Evolutionary conservation across 164 flowering plant species (phyloP).

Genomic region (Berberis thunbergii): DNA sequence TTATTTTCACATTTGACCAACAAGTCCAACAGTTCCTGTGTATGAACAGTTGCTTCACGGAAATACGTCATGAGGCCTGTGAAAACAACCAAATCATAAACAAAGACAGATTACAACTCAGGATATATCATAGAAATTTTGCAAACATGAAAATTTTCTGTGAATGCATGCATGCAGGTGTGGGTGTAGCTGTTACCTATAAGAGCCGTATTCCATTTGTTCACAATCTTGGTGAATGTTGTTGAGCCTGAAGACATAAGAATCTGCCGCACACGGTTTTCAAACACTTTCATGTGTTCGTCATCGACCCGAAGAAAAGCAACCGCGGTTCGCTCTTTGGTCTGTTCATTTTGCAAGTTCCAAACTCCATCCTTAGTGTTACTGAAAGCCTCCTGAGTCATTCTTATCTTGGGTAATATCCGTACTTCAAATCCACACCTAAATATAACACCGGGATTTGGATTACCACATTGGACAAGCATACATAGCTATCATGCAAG

Average conservation of each 20-base stretch:
- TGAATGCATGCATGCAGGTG: neutral
- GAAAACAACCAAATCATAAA: neutral
- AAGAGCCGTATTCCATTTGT: conserved; percentile 98
- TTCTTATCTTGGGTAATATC: conserved; percentile 89
- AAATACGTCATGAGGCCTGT: conserved; percentile 97
- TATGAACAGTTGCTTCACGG: conserved; percentile 99
- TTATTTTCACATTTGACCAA: conserved; percentile 98
- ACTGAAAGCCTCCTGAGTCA: conserved; percentile 98
- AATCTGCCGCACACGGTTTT: conserved; percentile 98
- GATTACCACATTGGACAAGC: neutral
- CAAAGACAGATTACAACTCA: no score
- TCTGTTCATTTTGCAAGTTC: conserved; percentile 98
- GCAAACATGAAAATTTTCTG: no score
- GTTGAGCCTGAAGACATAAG: conserved; percentile 99
- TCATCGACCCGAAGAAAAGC: conserved; percentile 98
- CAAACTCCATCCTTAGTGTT: conserved; percentile 96
- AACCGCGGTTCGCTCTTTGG: conserved; percentile 94
- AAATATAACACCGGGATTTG: neutral
- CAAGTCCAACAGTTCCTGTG: conserved; percentile 93
- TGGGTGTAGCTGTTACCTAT: conserved; percentile 43
- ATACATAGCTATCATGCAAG: neutral
- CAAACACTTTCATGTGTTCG: conserved; percentile 98
- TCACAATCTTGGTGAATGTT: conserved; percentile 95
- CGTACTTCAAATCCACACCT: conserved; percentile 99
- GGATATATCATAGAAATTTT: no score